These are phyloP conservation scores for Suhomyces choctaworum DNA, from an alignment of 1,139 yeast species.

Conservation along the genomic window DNA sequence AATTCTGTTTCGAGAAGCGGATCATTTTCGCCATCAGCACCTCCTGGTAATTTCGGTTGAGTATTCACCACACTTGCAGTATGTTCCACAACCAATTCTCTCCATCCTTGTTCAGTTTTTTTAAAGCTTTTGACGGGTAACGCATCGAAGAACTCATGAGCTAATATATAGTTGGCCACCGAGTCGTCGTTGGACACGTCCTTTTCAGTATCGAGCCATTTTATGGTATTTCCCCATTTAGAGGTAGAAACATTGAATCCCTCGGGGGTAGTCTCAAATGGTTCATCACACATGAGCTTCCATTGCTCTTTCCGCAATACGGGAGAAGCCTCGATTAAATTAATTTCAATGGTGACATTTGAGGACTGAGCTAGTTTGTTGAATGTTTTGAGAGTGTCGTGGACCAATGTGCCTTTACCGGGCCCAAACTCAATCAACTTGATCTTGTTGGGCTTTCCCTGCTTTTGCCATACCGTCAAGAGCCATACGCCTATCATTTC, in stretches of 20 bases:
- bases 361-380: conserved; percentile 37
- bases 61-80: conserved; percentile 44
- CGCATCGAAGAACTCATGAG: conserved; percentile 89
- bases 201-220: conserved; percentile 73
- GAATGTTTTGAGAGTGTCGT: conserved; percentile 56
- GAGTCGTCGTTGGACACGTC: conserved; percentile 43
- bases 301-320: conserved; percentile 62
- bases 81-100: conserved; percentile 70
- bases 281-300: conserved; percentile 42
- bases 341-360: conserved; percentile 39
- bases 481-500: conserved; percentile 82
- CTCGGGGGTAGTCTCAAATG: conserved; percentile 22
- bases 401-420: conserved; percentile 79
- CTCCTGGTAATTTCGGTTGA: conserved; percentile 29
- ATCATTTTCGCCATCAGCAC: conserved; percentile 4
- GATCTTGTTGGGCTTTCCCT: conserved; percentile 49
- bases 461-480: conserved; percentile 59
- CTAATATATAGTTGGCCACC: conserved; percentile 63
- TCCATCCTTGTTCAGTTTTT: conserved; percentile 67
- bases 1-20: conserved; percentile 45
- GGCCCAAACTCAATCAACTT: conserved; percentile 86
- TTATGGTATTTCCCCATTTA: conserved; percentile 54
- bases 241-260: conserved; percentile 46
- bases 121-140: conserved; percentile 74
- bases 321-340: conserved; percentile 72